Base-by-base conservation (phyloP, 1,284 basidiomycete genomes). In the Xanthoconium separans region DNA sequence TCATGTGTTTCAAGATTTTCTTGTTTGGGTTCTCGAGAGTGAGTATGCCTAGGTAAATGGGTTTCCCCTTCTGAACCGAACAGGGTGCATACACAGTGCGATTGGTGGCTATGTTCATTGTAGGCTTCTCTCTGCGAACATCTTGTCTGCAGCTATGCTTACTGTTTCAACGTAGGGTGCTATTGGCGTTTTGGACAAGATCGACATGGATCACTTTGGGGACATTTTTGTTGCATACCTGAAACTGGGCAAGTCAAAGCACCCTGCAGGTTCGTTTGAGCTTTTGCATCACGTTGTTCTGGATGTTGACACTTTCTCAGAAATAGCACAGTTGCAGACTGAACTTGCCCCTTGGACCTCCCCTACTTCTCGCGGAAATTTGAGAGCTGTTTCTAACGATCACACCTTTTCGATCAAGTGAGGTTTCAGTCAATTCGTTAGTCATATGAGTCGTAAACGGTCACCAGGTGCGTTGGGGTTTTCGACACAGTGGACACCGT, bases 21-120 rank as follows among this genome's bases (percentile, higher is more conserved):
- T 74, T 88, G 40, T 89, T 89, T 66, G 86, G 86, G 4, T 89
- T 89, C 65, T 89, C 86, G 16, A 75, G 86, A 64, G 84, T 84
- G 68, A 58, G 70, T 51, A 18, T 59, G 39, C 22, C 16, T 43
- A 30, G 12, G 12, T n/a, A 36, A 20, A 16, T 53, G 27, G 3
- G 6, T 4, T 31, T 20, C 39, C 30, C 31, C 45, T 29, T 27
- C 29, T 54, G 10, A 43, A 51, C 45, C 44, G 24, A 49, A 56
- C 47, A 61, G 84, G 85, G 85, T 6, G 86, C 85, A 53, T 89
- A 88, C 65, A 87, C 86, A 1, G 87, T 79, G 6, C 77, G 86
- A 37, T 87, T 87, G 83, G 75, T 87, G 6, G 84, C 83, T 6
- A 77, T 77, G 72, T 79, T 89, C 60, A 84, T 89, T 55, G 87